Evolutionary conservation across 257 asterid genomes (phyloP), one percentile per base, ranked within the genome.

Genomic region (Lavandula angustifolia): DNA sequence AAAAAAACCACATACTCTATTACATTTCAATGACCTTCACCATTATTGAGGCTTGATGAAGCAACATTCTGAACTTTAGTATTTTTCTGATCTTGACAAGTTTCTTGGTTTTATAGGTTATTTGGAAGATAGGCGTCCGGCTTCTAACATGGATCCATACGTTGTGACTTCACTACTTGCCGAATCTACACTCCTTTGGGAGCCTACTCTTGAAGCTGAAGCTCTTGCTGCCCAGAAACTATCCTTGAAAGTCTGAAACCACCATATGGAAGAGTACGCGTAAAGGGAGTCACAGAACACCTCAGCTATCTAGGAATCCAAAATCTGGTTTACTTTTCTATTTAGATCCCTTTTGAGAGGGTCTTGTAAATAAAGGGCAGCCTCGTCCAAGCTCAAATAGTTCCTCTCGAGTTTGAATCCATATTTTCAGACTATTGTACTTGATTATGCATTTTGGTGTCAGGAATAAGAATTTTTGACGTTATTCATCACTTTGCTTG

Each of bases 71-170:
- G n/a, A n/a, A n/a, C n/a, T n/a, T n/a, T n/a, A n/a, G n/a, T n/a
- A n/a, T n/a, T n/a, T n/a, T n/a, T n/a, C n/a, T n/a, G n/a, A n/a
- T n/a, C n/a, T n/a, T n/a, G n/a, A n/a, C n/a, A n/a, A n/a, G n/a
- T n/a, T n/a, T n/a, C n/a, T n/a, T n/a, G n/a, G 42, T 57, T 38
- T 61, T 43, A 12, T 74, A 92, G 98, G 98, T 73, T 92, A 89
- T 74, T 76, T 92, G 96, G 97, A 92, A 75, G 98, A 92, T 34
- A 83, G 98, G 63, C 98, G 98, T 31, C 98, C 98, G 5, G 98
- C 98, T 44, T 92, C 98, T 50, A 92, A 92, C 96, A 92, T 92
- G 98, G 98, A 92, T 60, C 98, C 98, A 11, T 92, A 92, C 10
- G 69, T 89, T 0, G 98, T 92, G 79, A 92, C 95, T 1, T 67